These are phyloP conservation scores for Hygrocybe punicea DNA, from an alignment of 768 basidiomycete genomes.

Conservation along the genomic window DNA sequence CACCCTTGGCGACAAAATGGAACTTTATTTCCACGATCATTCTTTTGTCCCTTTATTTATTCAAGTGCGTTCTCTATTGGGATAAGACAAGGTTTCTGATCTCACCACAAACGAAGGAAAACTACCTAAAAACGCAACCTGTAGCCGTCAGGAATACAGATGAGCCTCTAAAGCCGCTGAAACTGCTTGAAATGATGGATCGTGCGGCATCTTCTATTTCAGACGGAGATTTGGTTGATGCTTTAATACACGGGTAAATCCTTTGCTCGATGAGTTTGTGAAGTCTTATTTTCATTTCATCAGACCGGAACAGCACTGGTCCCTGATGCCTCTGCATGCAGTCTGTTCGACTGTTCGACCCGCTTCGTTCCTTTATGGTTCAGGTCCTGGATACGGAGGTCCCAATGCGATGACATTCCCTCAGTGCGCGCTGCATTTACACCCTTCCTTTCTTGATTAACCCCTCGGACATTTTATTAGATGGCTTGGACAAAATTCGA, in stretches of 20 bases:
- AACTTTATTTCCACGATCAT: slow-evolving; percentile 95
- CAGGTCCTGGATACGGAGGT: slow-evolving; percentile 61
- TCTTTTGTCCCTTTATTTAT: slow-evolving; percentile 93
- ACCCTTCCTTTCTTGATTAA: slow-evolving; percentile 1
- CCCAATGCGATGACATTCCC: slow-evolving; percentile 75
- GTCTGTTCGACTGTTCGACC: slow-evolving; percentile 87
- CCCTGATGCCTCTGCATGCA: slow-evolving; percentile 90
- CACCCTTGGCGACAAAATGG: slow-evolving; percentile 88
- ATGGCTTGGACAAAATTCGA: slow-evolving; percentile 98
- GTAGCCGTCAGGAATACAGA: slow-evolving; percentile 52
- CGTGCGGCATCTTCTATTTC: slow-evolving; percentile 90
- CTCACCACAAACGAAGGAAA: slow-evolving; percentile 62
- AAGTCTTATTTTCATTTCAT: neutral
- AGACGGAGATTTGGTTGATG: slow-evolving; percentile 90
- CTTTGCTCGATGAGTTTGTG: neutral
- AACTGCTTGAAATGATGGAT: slow-evolving; percentile 77
- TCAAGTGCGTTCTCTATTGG: slow-evolving; percentile 49
- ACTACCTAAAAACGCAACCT: slow-evolving; percentile 86
- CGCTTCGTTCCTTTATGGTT: slow-evolving; percentile 78
- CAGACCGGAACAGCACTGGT: slow-evolving; percentile 94
- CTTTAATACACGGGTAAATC: slow-evolving; percentile 85
- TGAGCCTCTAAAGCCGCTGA: slow-evolving; percentile 64
- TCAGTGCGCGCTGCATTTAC: slow-evolving; percentile 54
- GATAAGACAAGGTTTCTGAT: slow-evolving; percentile 3
- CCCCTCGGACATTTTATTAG: slow-evolving; percentile 40